These are phyloP conservation scores for Beauveria scarabaeidicola DNA, from an alignment of 2,329 filamentous ascomycete genomes.

Conservation along the genomic window DNA sequence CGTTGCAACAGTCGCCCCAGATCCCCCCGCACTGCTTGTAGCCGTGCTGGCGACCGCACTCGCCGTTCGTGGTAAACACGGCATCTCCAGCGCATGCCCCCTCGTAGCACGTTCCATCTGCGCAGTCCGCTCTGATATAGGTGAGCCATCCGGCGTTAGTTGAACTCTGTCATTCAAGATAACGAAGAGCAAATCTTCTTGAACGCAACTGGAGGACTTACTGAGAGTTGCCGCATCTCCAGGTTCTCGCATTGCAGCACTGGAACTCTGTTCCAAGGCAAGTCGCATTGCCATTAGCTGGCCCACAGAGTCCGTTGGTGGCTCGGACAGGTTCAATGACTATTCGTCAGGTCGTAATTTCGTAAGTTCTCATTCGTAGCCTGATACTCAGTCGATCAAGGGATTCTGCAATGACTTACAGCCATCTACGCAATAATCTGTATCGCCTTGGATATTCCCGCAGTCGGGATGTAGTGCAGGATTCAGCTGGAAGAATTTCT, in stretches of 20 bases:
- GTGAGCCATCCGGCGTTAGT: no score
- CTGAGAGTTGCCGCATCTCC: neutral
- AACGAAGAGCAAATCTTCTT: no score
- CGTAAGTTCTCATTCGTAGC: no score
- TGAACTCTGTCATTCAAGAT: no score
- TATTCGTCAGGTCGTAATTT: neutral
- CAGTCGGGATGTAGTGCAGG: slow-evolving; percentile 20
- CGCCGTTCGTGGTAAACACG: slow-evolving; percentile 25
- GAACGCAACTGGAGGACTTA: neutral
- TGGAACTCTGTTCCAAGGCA: neutral
- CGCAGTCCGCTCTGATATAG: slow-evolving; percentile 21
- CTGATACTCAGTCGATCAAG: neutral
- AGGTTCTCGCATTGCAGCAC: neutral
- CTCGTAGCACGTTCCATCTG: slow-evolving; percentile 24
- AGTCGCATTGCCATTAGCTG: neutral
- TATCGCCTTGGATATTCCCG: slow-evolving; percentile 19
- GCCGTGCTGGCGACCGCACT: slow-evolving; percentile 22
- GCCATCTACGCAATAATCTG: slow-evolving; percentile 22
- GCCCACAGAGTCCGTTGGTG: neutral
- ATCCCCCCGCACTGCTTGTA: slow-evolving; percentile 20
- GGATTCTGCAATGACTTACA: slow-evolving; percentile 17
- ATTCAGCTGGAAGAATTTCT: slow-evolving; percentile 21
- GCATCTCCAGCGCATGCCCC: slow-evolving; percentile 21
- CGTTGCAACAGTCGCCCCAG: slow-evolving; percentile 23
- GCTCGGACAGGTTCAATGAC: neutral